Evolutionary conservation across 306 rosid species (phyloP), one percentile per base, ranked within the genome.

Genomic region (Lagenaria siceraria): DNA sequence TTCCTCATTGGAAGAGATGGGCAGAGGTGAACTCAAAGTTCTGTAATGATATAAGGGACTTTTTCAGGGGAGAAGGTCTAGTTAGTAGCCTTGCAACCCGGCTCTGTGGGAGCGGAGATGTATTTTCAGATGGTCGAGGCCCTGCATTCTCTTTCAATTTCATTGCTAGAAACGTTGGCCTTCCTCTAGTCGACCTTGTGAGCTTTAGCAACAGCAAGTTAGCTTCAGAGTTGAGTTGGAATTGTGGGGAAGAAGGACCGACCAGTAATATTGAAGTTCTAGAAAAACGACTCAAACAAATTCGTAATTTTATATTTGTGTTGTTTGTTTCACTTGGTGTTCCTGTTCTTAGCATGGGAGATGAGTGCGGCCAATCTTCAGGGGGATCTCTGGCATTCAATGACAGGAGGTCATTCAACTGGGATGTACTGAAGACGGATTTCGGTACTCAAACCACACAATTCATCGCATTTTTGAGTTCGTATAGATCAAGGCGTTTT

Each of bases 1-100:
- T 92, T 85, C 97, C 98, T 73, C 98, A 92, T 82, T 95, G 98
- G 98, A 90, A 84, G 92, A 88, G 90, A 87, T 95, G 98, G 98
- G 97, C 97, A 75, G 97, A 95, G 86, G 76, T 90, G 78, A 90
- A 95, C 78, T 58, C 88, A 73, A 89, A 75, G 11, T 95, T 87
- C 78, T 86, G 92, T 78, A 75, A 61, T 8, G 96, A 89, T 27
- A 86, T 89, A 55, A 88, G 96, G 75, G 87, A 89, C 59, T 89
- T 92, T 77, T 80, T 90, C 82, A 87, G 96, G 74, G 96, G 98
- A 51, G 83, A 92, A 55, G 86, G 83, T 75, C 89, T 86, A 81
- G 78, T 89, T 19, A 88, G 97, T 78, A 58, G 86, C 84, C 98
- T 92, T 71, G 98, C 97, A 64, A 92, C 98, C 8, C 87, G 98